These are phyloP conservation scores for Ensete glaucum DNA, from an alignment of 176 grass and related monocot species.

Conservation along the genomic window DNA sequence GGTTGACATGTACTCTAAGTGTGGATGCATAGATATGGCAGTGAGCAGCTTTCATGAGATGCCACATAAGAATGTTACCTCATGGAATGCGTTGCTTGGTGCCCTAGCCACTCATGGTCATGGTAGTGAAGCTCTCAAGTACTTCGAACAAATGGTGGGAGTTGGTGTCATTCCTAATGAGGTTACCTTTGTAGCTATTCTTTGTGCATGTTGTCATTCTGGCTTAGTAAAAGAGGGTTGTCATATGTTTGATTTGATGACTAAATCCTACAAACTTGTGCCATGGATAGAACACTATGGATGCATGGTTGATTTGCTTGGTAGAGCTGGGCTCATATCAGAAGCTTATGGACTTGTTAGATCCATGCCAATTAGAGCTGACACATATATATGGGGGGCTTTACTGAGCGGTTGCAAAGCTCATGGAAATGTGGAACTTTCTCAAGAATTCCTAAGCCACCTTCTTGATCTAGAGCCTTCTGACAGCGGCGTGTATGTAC, in stretches of 20 bases:
- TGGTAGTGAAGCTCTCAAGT: constrained; percentile 24
- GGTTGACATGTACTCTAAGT: constrained; percentile 39
- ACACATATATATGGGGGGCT: constrained; percentile 32
- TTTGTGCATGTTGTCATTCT: constrained; percentile 39
- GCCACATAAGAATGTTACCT: constrained; percentile 33
- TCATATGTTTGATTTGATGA: constrained; percentile 27
- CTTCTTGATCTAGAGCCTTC: constrained; percentile 32
- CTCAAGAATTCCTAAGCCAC: constrained; percentile 27
- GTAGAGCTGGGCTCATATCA: constrained; percentile 33
- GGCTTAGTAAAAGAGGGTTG: constrained; percentile 36
- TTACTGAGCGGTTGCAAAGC: constrained; percentile 37
- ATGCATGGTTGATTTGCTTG: constrained; percentile 48
- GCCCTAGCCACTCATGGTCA: constrained; percentile 33
- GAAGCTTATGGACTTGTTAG: constrained; percentile 37
- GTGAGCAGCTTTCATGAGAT: constrained; percentile 32
- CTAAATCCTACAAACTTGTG: constrained; percentile 20
- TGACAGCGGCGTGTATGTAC: constrained; percentile 31
- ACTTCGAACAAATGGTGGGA: constrained; percentile 32
- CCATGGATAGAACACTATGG: constrained; percentile 42
- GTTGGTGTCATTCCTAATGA: constrained; percentile 29
- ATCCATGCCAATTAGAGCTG: constrained; percentile 31
- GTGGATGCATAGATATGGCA: constrained; percentile 33
- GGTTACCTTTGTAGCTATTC: constrained; percentile 30
- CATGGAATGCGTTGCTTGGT: constrained; percentile 45
- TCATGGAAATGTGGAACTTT: constrained; percentile 27